phyloP scores from a whole-genome alignment of 345 rosid species.

The Populus euphratica region DNA sequence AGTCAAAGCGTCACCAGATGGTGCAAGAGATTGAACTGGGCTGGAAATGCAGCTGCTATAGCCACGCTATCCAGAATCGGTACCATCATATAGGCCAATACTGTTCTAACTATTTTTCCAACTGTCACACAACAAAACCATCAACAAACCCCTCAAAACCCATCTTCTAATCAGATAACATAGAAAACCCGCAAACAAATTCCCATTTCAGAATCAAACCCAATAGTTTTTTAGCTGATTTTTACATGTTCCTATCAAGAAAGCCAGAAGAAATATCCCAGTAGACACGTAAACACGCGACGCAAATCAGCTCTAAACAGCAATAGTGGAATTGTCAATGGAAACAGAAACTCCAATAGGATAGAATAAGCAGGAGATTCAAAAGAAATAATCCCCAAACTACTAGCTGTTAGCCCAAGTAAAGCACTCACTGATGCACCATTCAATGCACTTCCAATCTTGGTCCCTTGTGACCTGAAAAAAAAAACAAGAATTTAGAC shows the following conservation, averaged over 20 bases:
- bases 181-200: not conserved
- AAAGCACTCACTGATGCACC: constrained; percentile 85
- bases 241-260: not conserved
- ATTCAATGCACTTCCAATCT: constrained; percentile 69
- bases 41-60: constrained; percentile 67
- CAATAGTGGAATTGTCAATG: constrained; percentile 70
- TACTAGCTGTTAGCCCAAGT: constrained; percentile 76
- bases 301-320: constrained; percentile 18
- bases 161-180: not conserved
- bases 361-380: constrained; percentile 59
- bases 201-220: not conserved
- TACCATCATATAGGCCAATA: not conserved
- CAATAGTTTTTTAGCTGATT: not conserved
- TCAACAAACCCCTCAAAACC: not conserved
- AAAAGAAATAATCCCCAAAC: constrained; percentile 64
- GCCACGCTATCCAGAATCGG: not conserved
- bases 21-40: constrained; percentile 66
- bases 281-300: not conserved
- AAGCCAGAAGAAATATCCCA: not conserved
- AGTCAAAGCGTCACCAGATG: constrained; percentile 88
- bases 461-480: constrained; percentile 88
- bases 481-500: not conserved
- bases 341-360: constrained; percentile 69
- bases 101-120: not conserved
- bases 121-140: not conserved